phyloP scores from a whole-genome alignment of 2,329 filamentous ascomycete genomes.

The Hypoxylon sp. region DNA sequence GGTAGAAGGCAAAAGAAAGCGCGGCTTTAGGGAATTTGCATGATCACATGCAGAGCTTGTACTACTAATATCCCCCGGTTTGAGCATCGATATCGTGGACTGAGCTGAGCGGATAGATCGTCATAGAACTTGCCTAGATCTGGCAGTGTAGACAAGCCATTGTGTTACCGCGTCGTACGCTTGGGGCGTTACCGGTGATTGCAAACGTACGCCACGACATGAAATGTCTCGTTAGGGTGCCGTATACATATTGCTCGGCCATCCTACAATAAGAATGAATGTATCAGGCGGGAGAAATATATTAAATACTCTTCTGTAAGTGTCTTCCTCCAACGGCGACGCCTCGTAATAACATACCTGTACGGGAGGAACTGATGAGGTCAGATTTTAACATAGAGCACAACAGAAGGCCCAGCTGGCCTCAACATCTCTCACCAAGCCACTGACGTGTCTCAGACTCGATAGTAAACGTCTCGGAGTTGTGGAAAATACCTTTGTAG shows the following conservation, averaged over 20 bases:
- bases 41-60: conserved; percentile 2
- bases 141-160: background rate
- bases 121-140: conserved; percentile 7
- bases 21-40: background rate
- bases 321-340: background rate
- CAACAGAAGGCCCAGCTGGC: background rate
- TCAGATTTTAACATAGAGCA: background rate
- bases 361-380: background rate
- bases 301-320: background rate
- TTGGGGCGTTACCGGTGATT: background rate
- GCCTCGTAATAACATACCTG: background rate
- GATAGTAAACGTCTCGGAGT: too few relatives aligned
- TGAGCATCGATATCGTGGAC: background rate
- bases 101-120: background rate
- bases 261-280: background rate
- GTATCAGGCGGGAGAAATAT: background rate
- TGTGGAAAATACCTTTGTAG: too few relatives aligned
- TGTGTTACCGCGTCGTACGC: background rate
- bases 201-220: background rate
- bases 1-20: background rate
- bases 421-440: background rate
- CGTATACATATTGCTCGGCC: background rate
- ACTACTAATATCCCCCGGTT: background rate
- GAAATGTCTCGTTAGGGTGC: background rate
- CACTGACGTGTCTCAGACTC: background rate